A percentile compares a stretch with the other conserved stretches of the same genome.
These are phyloP conservation scores for Circinella umbellata DNA, from an alignment of 371 early-diverging fungal genomes.

Conservation along the genomic window DNA sequence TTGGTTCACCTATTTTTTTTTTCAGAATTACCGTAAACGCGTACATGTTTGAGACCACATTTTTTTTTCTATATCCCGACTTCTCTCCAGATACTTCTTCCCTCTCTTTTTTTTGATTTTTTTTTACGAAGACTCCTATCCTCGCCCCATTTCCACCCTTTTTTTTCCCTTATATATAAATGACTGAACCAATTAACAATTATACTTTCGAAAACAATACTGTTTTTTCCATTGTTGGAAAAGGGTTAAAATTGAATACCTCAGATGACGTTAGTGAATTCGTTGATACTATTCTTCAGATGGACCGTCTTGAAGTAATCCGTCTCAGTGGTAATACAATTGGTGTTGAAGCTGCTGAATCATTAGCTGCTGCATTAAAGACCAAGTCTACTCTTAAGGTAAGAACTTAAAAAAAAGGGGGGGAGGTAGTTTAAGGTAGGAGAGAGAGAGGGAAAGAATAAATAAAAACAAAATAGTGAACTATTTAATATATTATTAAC, in stretches of 20 bases:
- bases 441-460: no score
- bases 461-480: no score
- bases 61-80: no score
- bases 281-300: constrained; percentile 68
- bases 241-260: constrained; percentile 82
- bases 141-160: background rate
- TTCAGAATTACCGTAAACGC: no score
- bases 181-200: constrained; percentile 40
- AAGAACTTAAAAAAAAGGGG: constrained; percentile 21
- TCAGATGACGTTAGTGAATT: constrained; percentile 81
- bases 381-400: constrained; percentile 77
- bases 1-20: no score
- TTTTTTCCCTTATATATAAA: background rate
- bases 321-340: constrained; percentile 93
- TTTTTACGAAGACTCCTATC: no score
- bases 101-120: no score
- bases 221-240: constrained; percentile 67
- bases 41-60: no score
- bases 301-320: constrained; percentile 75
- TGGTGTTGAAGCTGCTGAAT: constrained; percentile 91
- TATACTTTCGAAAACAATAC: constrained; percentile 49
- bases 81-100: no score
- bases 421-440: no score
- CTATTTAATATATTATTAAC: no score
- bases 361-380: constrained; percentile 79